Base-by-base conservation (phyloP, 805 yeast species). In the Pichia rugopelliculosa region DNA sequence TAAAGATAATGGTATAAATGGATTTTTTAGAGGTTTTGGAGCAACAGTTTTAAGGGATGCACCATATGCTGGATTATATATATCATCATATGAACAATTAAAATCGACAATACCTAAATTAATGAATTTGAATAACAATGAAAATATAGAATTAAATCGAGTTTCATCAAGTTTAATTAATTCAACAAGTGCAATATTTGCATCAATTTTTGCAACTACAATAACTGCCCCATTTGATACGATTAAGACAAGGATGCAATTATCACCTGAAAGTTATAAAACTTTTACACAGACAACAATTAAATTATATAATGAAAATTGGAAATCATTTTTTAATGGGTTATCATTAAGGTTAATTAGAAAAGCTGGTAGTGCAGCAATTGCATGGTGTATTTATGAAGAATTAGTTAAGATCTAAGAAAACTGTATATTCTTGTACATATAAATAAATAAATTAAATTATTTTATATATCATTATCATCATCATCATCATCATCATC, bases 371-470 rank as follows among this genome's bases (percentile, higher is more conserved):
- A 85, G 96, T 64, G 91, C 97, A 0, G 97, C 96, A 1, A 88
- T 93, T 51, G 89, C 96, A 43, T 93, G 99, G 99, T 87, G 96
- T 50, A 82, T 93, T 22, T 93, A 91, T 62, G 99, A 93, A 64
- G 97, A 93, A 61, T 67, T 91, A 46, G 76, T 91, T 36, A 76
- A 75, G 42, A 12, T 7, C 23, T 20, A 15, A 13, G n/a, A 38
- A 23, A 38, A 23, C n/a, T 23, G 23, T n/a, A 18, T 13, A 26
- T 36, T n/a, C 25, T 24, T 24, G 25, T 24, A 24, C 25, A 24
- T 24, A 24, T 24, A 24, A 6, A 24, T 24, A 24, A 6, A 24
- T 24, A 9, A 9, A 24, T 24, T 6, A 12, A n/a, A n/a, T n/a
- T n/a, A 33, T 33, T 33, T 26, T 18, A 30, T 33, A n/a, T 18